phyloP scores from a whole-genome alignment of 2,329 filamentous ascomycete genomes.

The Hypomyces rosellus region DNA sequence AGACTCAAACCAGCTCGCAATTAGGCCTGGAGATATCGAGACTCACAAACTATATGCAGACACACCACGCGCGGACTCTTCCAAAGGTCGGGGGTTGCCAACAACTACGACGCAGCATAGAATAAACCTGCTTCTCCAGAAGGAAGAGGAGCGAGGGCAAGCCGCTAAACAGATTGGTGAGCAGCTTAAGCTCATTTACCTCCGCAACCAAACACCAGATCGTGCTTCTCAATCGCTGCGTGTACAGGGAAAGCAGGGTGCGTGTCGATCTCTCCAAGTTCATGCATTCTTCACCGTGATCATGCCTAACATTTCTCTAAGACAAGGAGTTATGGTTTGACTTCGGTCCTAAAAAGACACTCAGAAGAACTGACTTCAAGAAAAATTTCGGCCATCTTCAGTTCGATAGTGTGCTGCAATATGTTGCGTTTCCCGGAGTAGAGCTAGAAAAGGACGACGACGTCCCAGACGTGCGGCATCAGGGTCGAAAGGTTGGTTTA shows the following conservation, averaged over 20 bases:
- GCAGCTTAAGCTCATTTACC: conserved; percentile 1
- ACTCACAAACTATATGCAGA: neutral
- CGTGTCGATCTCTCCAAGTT: neutral
- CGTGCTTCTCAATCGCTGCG: neutral
- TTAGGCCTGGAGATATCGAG: neutral
- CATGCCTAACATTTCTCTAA: neutral
- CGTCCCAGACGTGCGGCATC: neutral
- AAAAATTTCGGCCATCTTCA: neutral
- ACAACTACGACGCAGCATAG: neutral
- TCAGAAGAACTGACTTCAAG: neutral
- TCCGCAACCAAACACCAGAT: neutral
- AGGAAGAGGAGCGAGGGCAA: neutral
- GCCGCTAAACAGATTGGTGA: neutral
- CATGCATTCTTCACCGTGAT: neutral
- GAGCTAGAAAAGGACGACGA: neutral
- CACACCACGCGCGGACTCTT: neutral
- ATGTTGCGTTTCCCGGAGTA: neutral
- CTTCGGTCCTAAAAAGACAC: neutral
- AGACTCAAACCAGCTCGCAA: neutral
- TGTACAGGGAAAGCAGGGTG: neutral
- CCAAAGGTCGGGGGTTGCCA: neutral
- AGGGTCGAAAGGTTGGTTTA: neutral
- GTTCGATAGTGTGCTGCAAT: neutral
- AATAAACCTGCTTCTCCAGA: neutral
- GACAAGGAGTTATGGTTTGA: conserved; percentile 5